Conservation (phyloP, 1,139 yeast genomes). For the Pichia sp. region DNA sequence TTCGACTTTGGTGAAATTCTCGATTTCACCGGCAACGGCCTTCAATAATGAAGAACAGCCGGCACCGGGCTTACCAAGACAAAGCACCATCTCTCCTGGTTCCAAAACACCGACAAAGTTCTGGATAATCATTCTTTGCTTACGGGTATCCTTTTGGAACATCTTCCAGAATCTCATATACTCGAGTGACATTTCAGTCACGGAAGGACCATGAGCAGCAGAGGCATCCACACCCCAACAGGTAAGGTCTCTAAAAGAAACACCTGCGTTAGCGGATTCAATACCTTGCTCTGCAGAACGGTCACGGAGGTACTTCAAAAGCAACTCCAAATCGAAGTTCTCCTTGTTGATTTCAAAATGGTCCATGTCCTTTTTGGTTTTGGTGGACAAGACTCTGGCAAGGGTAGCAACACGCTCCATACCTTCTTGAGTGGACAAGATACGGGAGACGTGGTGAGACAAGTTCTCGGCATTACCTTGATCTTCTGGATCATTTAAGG, state of each 20-base stretch:
- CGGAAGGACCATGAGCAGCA: constrained; percentile 30
- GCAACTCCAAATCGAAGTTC: constrained; percentile 28
- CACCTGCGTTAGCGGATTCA: constrained; percentile 43
- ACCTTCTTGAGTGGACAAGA: constrained; percentile 24
- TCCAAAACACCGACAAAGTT: constrained; percentile 10
- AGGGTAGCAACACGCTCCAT: constrained; percentile 23
- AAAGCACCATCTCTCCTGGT: constrained; percentile 39
- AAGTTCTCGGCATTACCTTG: constrained; percentile 22
- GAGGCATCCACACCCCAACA: constrained; percentile 47
- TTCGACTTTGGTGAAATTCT: constrained; percentile 23
- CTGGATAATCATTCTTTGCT: constrained; percentile 13
- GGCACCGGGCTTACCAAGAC: constrained; percentile 52
- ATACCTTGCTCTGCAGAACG: constrained; percentile 41
- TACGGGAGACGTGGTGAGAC: constrained; percentile 23
- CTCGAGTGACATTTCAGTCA: constrained; percentile 6
- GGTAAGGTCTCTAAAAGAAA: constrained; percentile 42
- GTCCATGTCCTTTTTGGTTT: constrained; percentile 25
- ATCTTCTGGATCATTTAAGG: constrained; percentile 21
- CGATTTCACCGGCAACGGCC: constrained; percentile 33
- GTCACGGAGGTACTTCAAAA: constrained; percentile 36
- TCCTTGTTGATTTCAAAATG: constrained; percentile 24
- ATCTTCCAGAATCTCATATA: constrained; percentile 1
- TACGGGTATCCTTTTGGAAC: constrained; percentile 9
- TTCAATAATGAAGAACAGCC: constrained; percentile 47
- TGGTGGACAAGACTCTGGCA: constrained; percentile 26